Conservation (phyloP, 75 land plant species). For the Chamaecyparis obtusa region DNA sequence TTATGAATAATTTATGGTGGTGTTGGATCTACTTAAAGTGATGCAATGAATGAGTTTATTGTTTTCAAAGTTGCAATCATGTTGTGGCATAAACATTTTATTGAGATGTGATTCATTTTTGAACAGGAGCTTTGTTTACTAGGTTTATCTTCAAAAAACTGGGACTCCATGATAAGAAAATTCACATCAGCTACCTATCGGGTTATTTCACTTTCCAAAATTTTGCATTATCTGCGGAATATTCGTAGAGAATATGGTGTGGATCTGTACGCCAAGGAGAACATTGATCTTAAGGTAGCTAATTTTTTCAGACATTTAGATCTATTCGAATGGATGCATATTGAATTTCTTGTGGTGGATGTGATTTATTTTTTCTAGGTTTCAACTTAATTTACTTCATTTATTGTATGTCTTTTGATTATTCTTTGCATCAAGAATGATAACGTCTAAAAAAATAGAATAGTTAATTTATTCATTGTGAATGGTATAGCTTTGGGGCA, state of each 20-base stretch:
- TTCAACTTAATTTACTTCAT: not conserved
- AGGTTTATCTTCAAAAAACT: not conserved
- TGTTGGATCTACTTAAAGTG: not conserved
- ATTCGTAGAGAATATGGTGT: not conserved
- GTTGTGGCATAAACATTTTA: not conserved
- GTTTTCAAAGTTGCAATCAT: not conserved
- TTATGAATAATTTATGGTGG: not conserved
- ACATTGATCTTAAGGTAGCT: not conserved
- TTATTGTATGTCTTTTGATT: not conserved
- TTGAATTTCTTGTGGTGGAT: not conserved
- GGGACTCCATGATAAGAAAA: not conserved
- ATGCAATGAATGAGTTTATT: not conserved
- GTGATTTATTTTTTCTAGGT: not conserved
- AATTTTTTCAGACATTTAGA: not conserved
- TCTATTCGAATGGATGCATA: not conserved
- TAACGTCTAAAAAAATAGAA: not conserved
- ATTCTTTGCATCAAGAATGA: not conserved
- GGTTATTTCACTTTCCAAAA: slow-evolving; percentile 4
- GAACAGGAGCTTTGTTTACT: slow-evolving; percentile 3
- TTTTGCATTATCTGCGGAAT: not conserved
- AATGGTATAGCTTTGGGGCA: not conserved
- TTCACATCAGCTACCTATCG: not conserved
- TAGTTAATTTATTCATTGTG: not conserved
- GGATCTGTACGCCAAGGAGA: not conserved
- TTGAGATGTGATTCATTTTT: not conserved